Conservation (phyloP, 2,329 filamentous ascomycete species). For the Aschersonia sp. region DNA sequence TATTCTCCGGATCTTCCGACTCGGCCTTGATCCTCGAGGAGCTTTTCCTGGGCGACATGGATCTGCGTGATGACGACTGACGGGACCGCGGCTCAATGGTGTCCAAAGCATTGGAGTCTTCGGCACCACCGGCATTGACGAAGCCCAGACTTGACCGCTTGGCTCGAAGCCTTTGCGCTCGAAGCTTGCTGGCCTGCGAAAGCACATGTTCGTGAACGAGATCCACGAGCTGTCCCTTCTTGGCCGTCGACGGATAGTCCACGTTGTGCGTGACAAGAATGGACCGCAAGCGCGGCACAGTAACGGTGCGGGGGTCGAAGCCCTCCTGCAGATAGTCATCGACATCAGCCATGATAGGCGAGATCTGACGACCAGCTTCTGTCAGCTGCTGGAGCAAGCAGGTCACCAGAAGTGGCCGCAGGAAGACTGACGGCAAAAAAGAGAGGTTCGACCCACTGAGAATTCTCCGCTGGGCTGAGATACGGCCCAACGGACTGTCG, state of each 20-base stretch:
- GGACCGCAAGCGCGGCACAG: constrained; percentile 75
- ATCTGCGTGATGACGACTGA: constrained; percentile 33
- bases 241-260: constrained; percentile 73
- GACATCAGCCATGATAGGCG: constrained; percentile 40
- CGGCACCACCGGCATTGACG: constrained; percentile 48
- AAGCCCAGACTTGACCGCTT: constrained; percentile 85
- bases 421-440: background rate
- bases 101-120: constrained; percentile 48
- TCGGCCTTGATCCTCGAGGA: constrained; percentile 37
- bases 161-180: constrained; percentile 60
- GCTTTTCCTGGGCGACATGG: constrained; percentile 39
- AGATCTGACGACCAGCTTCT: background rate
- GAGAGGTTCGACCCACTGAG: background rate
- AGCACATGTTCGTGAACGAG: constrained; percentile 70
- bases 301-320: constrained; percentile 74
- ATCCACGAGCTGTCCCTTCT: constrained; percentile 77
- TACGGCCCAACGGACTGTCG: too few species aligned
- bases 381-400: constrained; percentile 1
- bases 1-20: constrained; percentile 28
- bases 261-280: constrained; percentile 85
- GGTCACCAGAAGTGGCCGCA: constrained; percentile 3
- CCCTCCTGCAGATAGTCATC: constrained; percentile 78
- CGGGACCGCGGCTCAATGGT: constrained; percentile 42
- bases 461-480: background rate
- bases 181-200: constrained; percentile 63